Conservation (phyloP, 225 moss, liverwort and hornwort genomes). For the Asterella californica region DNA sequence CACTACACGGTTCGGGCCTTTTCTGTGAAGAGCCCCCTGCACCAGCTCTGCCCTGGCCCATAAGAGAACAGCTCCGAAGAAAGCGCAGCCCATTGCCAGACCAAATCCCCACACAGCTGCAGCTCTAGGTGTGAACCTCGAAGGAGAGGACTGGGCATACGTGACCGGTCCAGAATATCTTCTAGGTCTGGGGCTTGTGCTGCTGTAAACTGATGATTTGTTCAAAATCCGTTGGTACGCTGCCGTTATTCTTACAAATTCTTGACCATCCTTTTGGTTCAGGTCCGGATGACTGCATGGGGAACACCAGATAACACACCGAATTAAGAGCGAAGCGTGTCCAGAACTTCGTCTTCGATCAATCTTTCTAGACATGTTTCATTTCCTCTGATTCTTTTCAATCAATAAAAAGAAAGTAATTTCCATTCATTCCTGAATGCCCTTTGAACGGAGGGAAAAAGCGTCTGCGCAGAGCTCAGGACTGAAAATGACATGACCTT, state of each 20-base stretch:
- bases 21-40: slow-evolving; percentile 44
- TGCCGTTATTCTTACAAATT: slow-evolving; percentile 76
- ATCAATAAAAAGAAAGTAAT: too few relatives aligned
- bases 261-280: slow-evolving; percentile 73
- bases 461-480: too few relatives aligned
- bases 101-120: slow-evolving; percentile 90
- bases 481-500: too few relatives aligned
- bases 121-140: slow-evolving; percentile 67
- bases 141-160: slow-evolving; percentile 43
- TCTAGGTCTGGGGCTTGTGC: slow-evolving; percentile 33
- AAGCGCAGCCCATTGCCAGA: slow-evolving; percentile 77
- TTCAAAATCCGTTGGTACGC: slow-evolving; percentile 82
- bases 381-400: too few relatives aligned
- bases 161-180: slow-evolving; percentile 43
- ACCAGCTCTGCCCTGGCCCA: slow-evolving; percentile 75
- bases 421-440: too few relatives aligned
- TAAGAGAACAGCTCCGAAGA: slow-evolving; percentile 78
- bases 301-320: neutral
- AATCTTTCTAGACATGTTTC: too few relatives aligned
- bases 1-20: slow-evolving; percentile 76
- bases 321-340: neutral
- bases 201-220: slow-evolving; percentile 42
- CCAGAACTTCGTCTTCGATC: too few relatives aligned
- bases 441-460: too few relatives aligned
- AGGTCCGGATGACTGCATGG: slow-evolving; percentile 83